Conservation (phyloP, 345 rosid species). For the Eucalyptus marginata region DNA sequence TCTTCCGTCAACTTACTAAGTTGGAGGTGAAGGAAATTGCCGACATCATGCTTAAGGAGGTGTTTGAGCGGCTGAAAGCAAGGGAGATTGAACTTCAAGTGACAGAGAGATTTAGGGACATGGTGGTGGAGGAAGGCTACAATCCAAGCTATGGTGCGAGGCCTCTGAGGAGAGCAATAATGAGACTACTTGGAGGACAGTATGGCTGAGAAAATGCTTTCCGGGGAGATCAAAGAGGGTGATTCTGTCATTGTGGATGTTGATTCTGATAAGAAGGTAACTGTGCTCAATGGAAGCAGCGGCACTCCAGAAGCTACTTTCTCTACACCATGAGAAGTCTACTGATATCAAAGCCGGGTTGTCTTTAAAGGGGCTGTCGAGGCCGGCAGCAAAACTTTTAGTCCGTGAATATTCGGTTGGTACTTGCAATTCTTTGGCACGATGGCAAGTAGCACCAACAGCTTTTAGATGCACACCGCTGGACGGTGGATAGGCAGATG, state of each 20-base stretch:
- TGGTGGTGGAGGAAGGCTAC: slow-evolving; percentile 41
- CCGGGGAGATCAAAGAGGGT: slow-evolving; percentile 33
- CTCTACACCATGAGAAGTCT: not conserved
- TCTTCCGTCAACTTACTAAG: slow-evolving; percentile 37
- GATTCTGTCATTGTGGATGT: slow-evolving; percentile 35
- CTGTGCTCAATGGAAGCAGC: slow-evolving; percentile 6
- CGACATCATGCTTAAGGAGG: slow-evolving; percentile 36
- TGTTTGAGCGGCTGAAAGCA: slow-evolving; percentile 26
- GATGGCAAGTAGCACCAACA: not conserved
- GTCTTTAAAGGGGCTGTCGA: not conserved
- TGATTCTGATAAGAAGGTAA: slow-evolving; percentile 29
- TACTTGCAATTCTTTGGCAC: not conserved
- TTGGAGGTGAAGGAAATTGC: slow-evolving; percentile 36
- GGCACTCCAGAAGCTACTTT: not conserved
- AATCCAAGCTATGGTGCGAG: slow-evolving; percentile 55
- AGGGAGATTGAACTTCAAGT: slow-evolving; percentile 40
- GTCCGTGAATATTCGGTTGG: not conserved
- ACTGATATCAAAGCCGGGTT: not conserved
- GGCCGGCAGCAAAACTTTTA: not conserved
- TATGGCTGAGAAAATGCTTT: slow-evolving; percentile 43
- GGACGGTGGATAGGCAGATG: not conserved
- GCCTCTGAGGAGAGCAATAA: slow-evolving; percentile 49
- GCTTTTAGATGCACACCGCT: not conserved
- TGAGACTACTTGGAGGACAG: slow-evolving; percentile 42
- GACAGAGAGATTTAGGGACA: slow-evolving; percentile 28